Percentiles rank a stretch among this genome's conserved stretches.
These are phyloP conservation scores for Candida chauliodis DNA, from an alignment of 805 yeast species.

Conservation along the genomic window DNA sequence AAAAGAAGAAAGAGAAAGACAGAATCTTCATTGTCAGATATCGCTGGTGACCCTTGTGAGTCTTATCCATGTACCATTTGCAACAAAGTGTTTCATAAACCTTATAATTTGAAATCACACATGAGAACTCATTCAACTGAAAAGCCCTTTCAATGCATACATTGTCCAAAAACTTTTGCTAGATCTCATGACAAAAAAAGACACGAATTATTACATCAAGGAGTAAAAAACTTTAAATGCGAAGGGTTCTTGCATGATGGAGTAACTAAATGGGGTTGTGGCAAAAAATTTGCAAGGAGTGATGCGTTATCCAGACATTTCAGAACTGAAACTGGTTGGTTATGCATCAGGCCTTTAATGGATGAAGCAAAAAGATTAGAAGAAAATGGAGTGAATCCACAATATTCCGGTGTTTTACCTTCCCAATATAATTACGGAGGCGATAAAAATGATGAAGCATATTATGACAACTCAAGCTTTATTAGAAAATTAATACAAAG, in stretches of 20 bases:
- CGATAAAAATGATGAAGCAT: constrained; percentile 9
- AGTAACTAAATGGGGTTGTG: constrained; percentile 68
- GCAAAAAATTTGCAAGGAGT: constrained; percentile 67
- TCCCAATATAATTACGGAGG: too few relatives aligned
- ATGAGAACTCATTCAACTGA: constrained; percentile 59
- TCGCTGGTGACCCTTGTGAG: neutral
- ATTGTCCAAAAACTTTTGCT: constrained; percentile 68
- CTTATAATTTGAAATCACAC: constrained; percentile 49
- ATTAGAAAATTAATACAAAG: constrained; percentile 18
- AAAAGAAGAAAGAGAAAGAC: constrained; percentile 20
- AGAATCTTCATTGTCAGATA: neutral
- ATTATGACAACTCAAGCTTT: constrained; percentile 16
- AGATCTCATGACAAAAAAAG: constrained; percentile 74
- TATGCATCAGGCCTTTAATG: constrained; percentile 63
- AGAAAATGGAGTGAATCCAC: constrained; percentile 4
- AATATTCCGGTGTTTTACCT: neutral
- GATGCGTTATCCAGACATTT: constrained; percentile 78
- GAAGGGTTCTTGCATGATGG: constrained; percentile 59
- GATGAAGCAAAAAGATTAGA: constrained; percentile 48
- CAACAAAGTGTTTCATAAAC: constrained; percentile 44
- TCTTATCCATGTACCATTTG: constrained; percentile 40
- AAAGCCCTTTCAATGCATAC: constrained; percentile 63
- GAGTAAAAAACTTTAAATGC: constrained; percentile 67
- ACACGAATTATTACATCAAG: constrained; percentile 73
- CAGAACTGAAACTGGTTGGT: constrained; percentile 70